Base-by-base conservation (phyloP, 352 stramenopile genomes). In the Plasmopara muralis region DNA sequence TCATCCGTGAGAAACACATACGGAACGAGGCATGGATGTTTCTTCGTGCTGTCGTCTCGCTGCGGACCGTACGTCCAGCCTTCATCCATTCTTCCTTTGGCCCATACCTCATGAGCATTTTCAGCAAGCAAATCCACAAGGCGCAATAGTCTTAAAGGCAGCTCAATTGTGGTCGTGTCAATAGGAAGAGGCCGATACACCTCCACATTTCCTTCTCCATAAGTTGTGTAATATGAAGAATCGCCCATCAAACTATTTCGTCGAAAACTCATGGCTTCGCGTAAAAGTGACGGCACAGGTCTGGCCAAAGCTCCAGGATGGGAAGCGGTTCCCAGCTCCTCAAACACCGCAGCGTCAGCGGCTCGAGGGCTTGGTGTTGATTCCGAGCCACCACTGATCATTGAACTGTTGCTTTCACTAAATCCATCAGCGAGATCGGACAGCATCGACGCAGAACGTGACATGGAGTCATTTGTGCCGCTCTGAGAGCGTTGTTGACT, bases 1-100 rank as follows among this genome's bases (percentile, higher is more conserved):
- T 89, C 82, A 44, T 94, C 82, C 12, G 82, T 91, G n/a, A 94
- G 63, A 57, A 92, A 94, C 40, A 94, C 83, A 55, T 94, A 94
- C 12, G 83, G 83, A 57, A 94, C 83, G 7, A 94, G 70, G 37
- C 83, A 92, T 38, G 74, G 77, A 39, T 94, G 83, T 56, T 92
- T 92, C 68, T 91, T 92, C 33, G 66, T 44, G 39, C 68, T 52
- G 51, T 94, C 83, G 43, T 91, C 76, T 43, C 83, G 81, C 55
- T 82, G 67, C 10, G 83, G 82, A 3, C 83, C 83, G 53, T 92
- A 94, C 0, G 79, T 91, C 83, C 83, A 94, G 34, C 83, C 77
- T 62, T 87, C 82, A 59, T 92, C 82, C 83, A 94, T 94, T 20
- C 83, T 74, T 0, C 82, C 82, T 43, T 89, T 92, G 15, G 81